Evolutionary conservation across 106 monocot genomes (phyloP).

Genomic region (Phalaenopsis equestris): DNA sequence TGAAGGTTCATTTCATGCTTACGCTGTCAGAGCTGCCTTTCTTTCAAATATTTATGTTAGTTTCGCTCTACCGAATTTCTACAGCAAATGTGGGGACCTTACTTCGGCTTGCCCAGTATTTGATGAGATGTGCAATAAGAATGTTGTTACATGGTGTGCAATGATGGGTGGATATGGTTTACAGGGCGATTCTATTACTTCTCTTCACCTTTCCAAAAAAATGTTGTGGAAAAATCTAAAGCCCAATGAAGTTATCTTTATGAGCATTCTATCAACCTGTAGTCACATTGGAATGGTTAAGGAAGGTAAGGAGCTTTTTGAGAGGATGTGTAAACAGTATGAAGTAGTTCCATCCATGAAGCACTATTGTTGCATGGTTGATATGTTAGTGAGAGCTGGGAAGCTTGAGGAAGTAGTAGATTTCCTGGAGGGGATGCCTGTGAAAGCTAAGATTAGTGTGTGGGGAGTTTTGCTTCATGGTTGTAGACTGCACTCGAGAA

Average conservation of each 20-base stretch:
- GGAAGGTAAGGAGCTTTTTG: conserved; percentile 38
- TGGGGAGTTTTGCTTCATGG: conserved; percentile 58
- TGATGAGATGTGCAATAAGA: conserved; percentile 32
- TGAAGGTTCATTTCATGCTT: conserved; percentile 31
- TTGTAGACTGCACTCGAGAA: conserved; percentile 40
- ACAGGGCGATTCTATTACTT: conserved; percentile 45
- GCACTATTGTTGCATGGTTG: conserved; percentile 69
- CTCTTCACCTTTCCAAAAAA: conserved; percentile 29
- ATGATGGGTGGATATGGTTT: conserved; percentile 57
- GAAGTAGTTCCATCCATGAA: conserved; percentile 39
- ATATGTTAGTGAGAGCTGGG: conserved; percentile 50
- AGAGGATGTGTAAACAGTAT: conserved; percentile 28
- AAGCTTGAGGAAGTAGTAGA: conserved; percentile 53
- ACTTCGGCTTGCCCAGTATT: conserved; percentile 28
- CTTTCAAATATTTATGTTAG: conserved; percentile 34
- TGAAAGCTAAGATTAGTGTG: conserved; percentile 22
- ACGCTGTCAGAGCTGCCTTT: conserved; percentile 28
- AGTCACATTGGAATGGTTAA: conserved; percentile 51
- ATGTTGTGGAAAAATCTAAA: conserved; percentile 35
- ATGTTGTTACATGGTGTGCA: conserved; percentile 47
- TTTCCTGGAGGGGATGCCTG: conserved; percentile 47
- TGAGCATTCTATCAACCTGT: conserved; percentile 42
- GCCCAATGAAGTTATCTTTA: conserved; percentile 52
- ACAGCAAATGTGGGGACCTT: conserved; percentile 46
- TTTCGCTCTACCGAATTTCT: conserved; percentile 47